A percentile compares a stretch with the other conserved stretches of the same genome.
phyloP scores from a whole-genome alignment of 306 rosid species.

The Urtica urens region DNA sequence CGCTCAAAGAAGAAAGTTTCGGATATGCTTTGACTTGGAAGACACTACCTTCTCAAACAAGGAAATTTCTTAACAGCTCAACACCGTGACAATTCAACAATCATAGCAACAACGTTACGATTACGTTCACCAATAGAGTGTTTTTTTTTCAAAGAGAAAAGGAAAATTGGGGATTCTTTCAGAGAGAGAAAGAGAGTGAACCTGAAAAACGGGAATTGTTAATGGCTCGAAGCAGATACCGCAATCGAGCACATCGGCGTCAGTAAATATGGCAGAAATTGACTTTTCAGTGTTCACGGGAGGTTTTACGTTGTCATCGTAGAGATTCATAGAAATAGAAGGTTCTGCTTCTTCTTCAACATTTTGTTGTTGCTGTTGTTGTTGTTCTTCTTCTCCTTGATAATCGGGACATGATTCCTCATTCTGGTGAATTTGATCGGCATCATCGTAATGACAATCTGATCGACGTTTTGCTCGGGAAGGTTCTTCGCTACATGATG shows the following conservation, averaged over 20 bases:
- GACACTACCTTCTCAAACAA: no score
- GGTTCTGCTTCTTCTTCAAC: not conserved
- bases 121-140: not conserved
- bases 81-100: not conserved
- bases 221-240: slow-evolving; percentile 59
- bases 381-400: not conserved
- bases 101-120: not conserved
- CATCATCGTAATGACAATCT: not conserved
- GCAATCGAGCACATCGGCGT: slow-evolving; percentile 81
- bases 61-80: no score
- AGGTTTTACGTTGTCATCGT: no score
- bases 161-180: not conserved
- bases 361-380: not conserved
- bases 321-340: not conserved
- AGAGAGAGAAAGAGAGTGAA: not conserved
- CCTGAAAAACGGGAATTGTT: slow-evolving; percentile 64
- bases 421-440: not conserved
- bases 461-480: not conserved
- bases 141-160: not conserved
- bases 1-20: no score
- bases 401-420: not conserved
- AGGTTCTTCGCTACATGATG: not conserved
- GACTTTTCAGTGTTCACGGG: no score
- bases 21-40: no score
- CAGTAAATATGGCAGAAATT: slow-evolving; percentile 31